A percentile compares a stretch with the other conserved stretches of the same genome.
phyloP scores from a whole-genome alignment of 768 basidiomycete genomes.

The Auricularia sp. region DNA sequence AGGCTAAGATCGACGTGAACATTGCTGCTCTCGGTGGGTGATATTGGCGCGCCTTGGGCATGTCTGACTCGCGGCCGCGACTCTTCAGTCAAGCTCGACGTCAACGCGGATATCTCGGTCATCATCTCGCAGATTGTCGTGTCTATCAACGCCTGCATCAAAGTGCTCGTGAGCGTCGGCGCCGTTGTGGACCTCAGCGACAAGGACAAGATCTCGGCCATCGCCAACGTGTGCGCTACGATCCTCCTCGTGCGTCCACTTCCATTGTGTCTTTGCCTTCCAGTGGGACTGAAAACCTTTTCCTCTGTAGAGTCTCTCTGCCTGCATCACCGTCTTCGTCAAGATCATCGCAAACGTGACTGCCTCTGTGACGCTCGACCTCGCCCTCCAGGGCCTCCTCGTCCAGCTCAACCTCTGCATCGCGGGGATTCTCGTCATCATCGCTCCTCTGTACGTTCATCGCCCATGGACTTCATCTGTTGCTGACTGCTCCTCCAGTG shows the following conservation, averaged over 20 bases:
- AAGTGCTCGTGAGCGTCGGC: background rate
- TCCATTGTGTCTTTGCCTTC: background rate
- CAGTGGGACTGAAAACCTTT: background rate
- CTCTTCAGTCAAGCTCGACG: background rate
- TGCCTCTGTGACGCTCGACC: background rate
- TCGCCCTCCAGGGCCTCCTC: background rate
- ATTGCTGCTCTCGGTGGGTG: background rate
- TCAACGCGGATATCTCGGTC: background rate
- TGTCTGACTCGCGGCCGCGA: too few species aligned
- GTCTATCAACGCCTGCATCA: background rate
- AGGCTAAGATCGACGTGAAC: background rate
- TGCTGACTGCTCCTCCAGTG: background rate
- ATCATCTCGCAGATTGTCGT: background rate
- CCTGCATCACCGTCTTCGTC: background rate
- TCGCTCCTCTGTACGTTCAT: background rate
- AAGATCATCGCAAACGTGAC: background rate
- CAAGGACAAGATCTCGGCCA: background rate
- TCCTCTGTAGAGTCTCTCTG: background rate
- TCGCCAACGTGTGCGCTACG: background rate
- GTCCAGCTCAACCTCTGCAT: background rate
- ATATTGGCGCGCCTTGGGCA: too few species aligned
- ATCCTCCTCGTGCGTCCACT: background rate
- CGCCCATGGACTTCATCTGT: background rate
- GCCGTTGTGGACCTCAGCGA: background rate
- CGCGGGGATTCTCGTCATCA: background rate